Evolutionary conservation across 495 filamentous ascomycete genomes (phyloP).

Genomic region (Hypoxylon lenormandii): DNA sequence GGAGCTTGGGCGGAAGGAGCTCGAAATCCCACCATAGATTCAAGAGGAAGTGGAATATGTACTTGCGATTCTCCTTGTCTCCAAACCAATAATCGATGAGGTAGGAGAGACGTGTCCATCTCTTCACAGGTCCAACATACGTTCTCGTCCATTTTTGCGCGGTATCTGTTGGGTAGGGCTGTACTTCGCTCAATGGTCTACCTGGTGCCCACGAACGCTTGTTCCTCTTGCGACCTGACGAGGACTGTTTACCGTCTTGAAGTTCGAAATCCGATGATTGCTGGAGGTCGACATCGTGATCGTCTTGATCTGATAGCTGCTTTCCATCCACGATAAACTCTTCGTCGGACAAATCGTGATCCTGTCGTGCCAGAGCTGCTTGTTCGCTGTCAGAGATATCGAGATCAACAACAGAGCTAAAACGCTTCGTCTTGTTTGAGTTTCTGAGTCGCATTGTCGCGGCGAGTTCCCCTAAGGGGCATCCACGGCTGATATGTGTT

Average conservation of each 20-base stretch:
- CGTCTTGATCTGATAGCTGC: conserved; percentile 34
- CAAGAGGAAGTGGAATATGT: conserved; percentile 56
- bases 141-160: conserved; percentile 59
- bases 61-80: conserved; percentile 53
- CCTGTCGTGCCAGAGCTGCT: neutral
- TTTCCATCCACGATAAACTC: conserved; percentile 39
- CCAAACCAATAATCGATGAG: conserved; percentile 61
- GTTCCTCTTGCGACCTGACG: conserved; percentile 25
- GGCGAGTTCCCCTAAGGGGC: conserved; percentile 6
- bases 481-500: neutral
- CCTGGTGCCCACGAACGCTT: conserved; percentile 32
- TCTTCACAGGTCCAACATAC: conserved; percentile 59
- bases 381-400: conserved; percentile 39
- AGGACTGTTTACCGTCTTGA: conserved; percentile 16
- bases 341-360: conserved; percentile 36
- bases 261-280: conserved; percentile 34
- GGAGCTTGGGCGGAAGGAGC: conserved; percentile 54
- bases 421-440: conserved; percentile 42
- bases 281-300: conserved; percentile 25
- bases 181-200: conserved; percentile 54
- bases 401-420: conserved; percentile 3
- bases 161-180: conserved; percentile 59
- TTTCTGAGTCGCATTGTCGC: conserved; percentile 46
- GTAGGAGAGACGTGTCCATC: conserved; percentile 58
- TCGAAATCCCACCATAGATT: conserved; percentile 55